Percentiles rank a stretch among this genome's conserved stretches.
Evolutionary conservation across 768 basidiomycete genomes (phyloP).

Genomic region (Suillus hirtellus): DNA sequence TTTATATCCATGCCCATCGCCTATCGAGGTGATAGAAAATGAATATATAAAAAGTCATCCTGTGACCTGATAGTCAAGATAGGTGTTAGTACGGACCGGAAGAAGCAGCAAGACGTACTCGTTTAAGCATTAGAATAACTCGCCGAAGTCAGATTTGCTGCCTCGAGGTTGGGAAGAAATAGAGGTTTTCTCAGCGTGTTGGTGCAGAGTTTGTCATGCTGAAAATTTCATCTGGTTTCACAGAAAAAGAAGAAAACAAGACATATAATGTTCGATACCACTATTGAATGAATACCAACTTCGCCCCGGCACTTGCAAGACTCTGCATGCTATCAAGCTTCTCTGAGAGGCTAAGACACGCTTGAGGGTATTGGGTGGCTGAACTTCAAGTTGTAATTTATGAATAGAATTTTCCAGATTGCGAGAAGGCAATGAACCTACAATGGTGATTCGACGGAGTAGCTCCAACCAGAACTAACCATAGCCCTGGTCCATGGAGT

Average conservation of each 20-base stretch:
- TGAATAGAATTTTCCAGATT: slow-evolving; percentile 75
- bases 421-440: slow-evolving; percentile 37
- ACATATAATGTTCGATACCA: background rate
- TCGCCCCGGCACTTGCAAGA: slow-evolving; percentile 66
- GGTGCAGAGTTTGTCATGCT: background rate
- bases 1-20: background rate
- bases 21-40: background rate
- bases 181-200: background rate
- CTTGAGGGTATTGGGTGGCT: slow-evolving; percentile 74
- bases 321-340: slow-evolving; percentile 61
- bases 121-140: background rate
- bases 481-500: too few species aligned
- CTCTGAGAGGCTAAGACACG: slow-evolving; percentile 80
- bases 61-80: background rate
- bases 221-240: background rate
- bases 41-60: background rate
- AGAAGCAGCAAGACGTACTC: background rate
- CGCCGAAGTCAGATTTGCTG: background rate
- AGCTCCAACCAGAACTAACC: too few species aligned
- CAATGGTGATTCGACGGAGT: too few species aligned
- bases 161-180: background rate
- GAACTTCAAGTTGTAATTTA: slow-evolving; percentile 74
- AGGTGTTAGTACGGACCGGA: background rate
- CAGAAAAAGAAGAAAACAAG: background rate
- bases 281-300: slow-evolving; percentile 46